Evolutionary conservation across 306 rosid species (phyloP).

Genomic region (Mucuna pruriens): DNA sequence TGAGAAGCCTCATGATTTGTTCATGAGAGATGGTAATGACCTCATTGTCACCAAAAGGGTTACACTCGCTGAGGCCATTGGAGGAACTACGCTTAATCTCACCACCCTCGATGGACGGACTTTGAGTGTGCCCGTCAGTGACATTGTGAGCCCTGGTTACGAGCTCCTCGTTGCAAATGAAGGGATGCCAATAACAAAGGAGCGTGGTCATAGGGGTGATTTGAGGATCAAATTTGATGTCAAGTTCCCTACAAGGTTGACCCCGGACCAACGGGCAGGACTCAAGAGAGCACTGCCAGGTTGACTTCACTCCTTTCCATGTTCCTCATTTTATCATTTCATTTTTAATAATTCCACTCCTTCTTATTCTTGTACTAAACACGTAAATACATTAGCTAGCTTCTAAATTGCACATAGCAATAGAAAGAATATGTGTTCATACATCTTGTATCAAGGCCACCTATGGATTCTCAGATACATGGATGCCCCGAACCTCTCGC

Average conservation of each 20-base stretch:
- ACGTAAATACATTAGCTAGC: not conserved
- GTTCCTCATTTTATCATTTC: not conserved
- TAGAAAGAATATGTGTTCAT: not conserved
- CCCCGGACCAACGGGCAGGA: constrained; percentile 75
- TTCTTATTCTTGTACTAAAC: constrained; percentile 3
- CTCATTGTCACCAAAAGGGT: constrained; percentile 67
- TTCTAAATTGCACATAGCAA: not conserved
- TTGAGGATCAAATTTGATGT: constrained; percentile 85
- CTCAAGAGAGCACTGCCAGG: constrained; percentile 66
- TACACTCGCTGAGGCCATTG: constrained; percentile 82
- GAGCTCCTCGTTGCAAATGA: constrained; percentile 72
- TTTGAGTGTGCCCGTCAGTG: constrained; percentile 60
- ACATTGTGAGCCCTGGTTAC: constrained; percentile 81
- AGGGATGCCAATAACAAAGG: constrained; percentile 91
- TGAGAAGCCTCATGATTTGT: constrained; percentile 81
- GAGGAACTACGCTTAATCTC: constrained; percentile 71
- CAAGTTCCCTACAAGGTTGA: constrained; percentile 72
- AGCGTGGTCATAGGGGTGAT: constrained; percentile 76
- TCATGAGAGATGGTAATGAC: constrained; percentile 85
- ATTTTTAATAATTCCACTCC: not conserved
- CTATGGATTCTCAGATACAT: not conserved
- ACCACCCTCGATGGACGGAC: constrained; percentile 65
- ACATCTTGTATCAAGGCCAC: not conserved
- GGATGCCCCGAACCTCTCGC: not conserved
- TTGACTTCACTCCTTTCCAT: constrained; percentile 40